These are phyloP conservation scores for Adansonia digitata DNA, from an alignment of 345 rosid genomes.

Conservation along the genomic window DNA sequence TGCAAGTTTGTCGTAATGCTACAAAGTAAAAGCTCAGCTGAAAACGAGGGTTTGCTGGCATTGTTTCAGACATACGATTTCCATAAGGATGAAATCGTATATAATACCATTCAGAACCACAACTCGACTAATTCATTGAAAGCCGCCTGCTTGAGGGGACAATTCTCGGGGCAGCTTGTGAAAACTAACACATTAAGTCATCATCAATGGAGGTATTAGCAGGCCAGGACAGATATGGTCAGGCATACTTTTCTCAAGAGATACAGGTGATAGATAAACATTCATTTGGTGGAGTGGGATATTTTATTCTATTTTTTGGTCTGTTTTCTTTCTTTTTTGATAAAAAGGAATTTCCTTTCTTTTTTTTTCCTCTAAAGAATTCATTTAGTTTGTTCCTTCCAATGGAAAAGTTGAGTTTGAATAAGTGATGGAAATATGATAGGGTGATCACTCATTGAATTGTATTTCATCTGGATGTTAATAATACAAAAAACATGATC, in stretches of 20 bases:
- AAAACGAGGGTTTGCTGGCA: slow-evolving; percentile 13
- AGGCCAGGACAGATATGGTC: neutral
- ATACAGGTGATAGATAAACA: slow-evolving; percentile 2
- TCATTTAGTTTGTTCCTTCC: neutral
- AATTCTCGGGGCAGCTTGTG: neutral
- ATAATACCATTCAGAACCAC: neutral
- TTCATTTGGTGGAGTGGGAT: slow-evolving; percentile 3
- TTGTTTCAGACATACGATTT: slow-evolving; percentile 2
- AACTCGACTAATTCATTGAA: slow-evolving; percentile 12
- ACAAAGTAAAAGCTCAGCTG: slow-evolving; percentile 13
- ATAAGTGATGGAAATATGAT: neutral
- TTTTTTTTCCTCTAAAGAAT: neutral
- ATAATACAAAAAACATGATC: neutral
- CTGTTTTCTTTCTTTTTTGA: neutral
- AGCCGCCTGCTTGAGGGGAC: neutral
- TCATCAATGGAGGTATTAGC: neutral
- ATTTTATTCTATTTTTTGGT: neutral
- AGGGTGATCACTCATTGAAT: slow-evolving; percentile 13
- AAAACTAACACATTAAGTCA: neutral
- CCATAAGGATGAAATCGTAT: neutral
- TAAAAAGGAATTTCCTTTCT: neutral
- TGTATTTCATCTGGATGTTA: slow-evolving; percentile 6
- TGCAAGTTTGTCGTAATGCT: slow-evolving; percentile 14
- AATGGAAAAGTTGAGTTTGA: neutral
- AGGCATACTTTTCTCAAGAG: slow-evolving; percentile 5